These are phyloP conservation scores for Penicillium brasilianum DNA, from an alignment of 2,329 filamentous ascomycete genomes.

Conservation along the genomic window DNA sequence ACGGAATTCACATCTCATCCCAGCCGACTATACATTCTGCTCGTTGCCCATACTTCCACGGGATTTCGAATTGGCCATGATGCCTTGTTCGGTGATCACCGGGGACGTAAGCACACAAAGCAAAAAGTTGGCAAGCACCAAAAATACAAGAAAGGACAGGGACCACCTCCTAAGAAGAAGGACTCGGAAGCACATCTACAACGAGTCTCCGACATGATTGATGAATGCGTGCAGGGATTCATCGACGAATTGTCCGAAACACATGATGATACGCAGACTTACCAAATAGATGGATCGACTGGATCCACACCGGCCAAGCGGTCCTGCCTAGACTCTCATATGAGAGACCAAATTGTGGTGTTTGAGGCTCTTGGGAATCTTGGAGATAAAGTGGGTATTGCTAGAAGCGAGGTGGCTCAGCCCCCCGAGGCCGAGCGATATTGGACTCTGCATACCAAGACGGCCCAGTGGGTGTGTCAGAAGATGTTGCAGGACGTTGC, in stretches of 20 bases:
- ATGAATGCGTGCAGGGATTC: conserved; percentile 52
- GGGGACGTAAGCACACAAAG: not conserved
- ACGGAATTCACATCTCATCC: conserved; percentile 52
- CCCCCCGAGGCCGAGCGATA: conserved; percentile 34
- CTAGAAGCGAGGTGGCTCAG: conserved; percentile 21
- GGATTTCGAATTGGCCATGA: conserved; percentile 59
- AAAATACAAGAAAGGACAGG: conserved; percentile 10
- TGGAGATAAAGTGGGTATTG: conserved; percentile 15
- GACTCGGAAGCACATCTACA: conserved; percentile 14
- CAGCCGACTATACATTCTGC: conserved; percentile 58
- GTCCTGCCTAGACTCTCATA: conserved; percentile 59
- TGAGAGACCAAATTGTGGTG: conserved; percentile 64
- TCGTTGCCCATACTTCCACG: conserved; percentile 58
- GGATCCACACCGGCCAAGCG: conserved; percentile 3
- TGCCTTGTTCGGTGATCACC: conserved; percentile 50
- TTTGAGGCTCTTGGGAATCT: conserved; percentile 60
- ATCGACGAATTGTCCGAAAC: conserved; percentile 49
- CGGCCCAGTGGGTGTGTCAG: conserved; percentile 52
- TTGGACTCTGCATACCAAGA: conserved; percentile 49
- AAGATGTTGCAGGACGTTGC: conserved; percentile 37
- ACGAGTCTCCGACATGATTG: conserved; percentile 45
- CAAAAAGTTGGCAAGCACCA: conserved; percentile 13
- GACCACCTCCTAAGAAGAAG: conserved; percentile 3
- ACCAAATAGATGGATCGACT: not conserved
- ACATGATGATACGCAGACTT: not conserved